Evolutionary conservation across 805 yeast genomes (phyloP), one percentile per base, ranked within the genome.

Genomic region (Tanozyma kutaoensis): DNA sequence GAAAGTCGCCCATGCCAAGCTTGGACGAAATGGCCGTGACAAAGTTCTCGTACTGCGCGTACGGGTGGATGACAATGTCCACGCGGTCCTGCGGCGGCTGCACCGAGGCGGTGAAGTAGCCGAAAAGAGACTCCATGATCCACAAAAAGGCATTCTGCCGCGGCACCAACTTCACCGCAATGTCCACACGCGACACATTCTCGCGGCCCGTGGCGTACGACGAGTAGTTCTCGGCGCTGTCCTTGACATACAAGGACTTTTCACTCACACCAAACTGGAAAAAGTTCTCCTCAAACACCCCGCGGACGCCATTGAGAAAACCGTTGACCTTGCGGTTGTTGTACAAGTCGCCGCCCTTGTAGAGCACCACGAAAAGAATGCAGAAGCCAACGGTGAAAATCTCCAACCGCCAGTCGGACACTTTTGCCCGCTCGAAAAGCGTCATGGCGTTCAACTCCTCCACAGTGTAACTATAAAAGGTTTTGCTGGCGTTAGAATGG

Each of bases 201-300:
- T 71, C 58, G 51, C 98, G 75, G 35, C 98, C 98, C 31, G 94
- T 69, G 23, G 95, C 93, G 48, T 82, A 91, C 20, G 80, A 61
- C 60, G 66, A 53, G 50, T 53, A 82, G 33, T 63, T 58, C 40
- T 76, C 74, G 15, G 74, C 57, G 26, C 72, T 67, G 45, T 78
- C 93, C 48, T 69, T 65, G 38, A 73, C 59, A 36, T 63, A 60
- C 41, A 71, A 52, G 30, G 59, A 48, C 14, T 52, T 55, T 22
- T 44, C 30, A 5, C 59, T 44, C 20, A 64, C 69, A 35, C 95
- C 95, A 33, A 77, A 86, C 47, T 78, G 85, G 42, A 62, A 70
- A 48, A 91, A 91, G 48, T 86, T 77, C 22, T 66, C 65, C 24
- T 63, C 58, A 32, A 86, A 60, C 8, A 63, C 68, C 1, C 64